Evolutionary conservation across 768 basidiomycete species (phyloP).

Genomic region (Phlebiopsis gigantea): DNA sequence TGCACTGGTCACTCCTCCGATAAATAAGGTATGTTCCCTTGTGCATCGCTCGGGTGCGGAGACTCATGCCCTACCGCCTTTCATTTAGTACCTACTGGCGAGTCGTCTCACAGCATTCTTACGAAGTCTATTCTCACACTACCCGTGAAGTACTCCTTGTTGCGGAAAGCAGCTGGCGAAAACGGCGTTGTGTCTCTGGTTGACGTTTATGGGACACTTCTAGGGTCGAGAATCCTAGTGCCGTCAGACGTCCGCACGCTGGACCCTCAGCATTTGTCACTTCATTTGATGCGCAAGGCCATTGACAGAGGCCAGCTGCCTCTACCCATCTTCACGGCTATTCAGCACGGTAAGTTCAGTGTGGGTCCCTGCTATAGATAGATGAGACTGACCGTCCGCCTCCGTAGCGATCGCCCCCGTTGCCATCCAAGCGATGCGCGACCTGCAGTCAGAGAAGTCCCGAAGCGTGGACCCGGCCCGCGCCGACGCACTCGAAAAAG

Average conservation of each 20-base stretch:
- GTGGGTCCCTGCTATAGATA: too few species aligned
- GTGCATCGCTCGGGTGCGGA: neutral
- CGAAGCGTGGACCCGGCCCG: slow-evolving; percentile 4
- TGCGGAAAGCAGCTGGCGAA: slow-evolving; percentile 20
- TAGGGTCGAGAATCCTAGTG: slow-evolving; percentile 20
- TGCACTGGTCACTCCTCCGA: slow-evolving; percentile 19
- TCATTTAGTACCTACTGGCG: slow-evolving; percentile 20
- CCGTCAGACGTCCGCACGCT: slow-evolving; percentile 16
- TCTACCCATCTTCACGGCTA: slow-evolving; percentile 22
- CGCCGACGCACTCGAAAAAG: slow-evolving; percentile 1
- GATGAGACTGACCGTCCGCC: too few species aligned
- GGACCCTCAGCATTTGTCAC: slow-evolving; percentile 19
- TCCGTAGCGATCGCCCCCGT: slow-evolving; percentile 6
- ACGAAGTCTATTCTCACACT: neutral
- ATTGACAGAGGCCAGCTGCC: slow-evolving; percentile 20
- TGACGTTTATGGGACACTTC: slow-evolving; percentile 22
- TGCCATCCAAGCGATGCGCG: slow-evolving; percentile 3
- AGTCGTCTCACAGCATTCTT: neutral
- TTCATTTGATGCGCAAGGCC: slow-evolving; percentile 19
- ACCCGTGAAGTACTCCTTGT: slow-evolving; percentile 12
- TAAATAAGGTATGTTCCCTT: slow-evolving; percentile 17
- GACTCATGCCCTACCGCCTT: neutral
- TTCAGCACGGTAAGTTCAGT: slow-evolving; percentile 21
- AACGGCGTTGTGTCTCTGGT: slow-evolving; percentile 19
- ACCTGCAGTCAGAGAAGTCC: slow-evolving; percentile 10